These are phyloP conservation scores for Xylaria sp. DNA, from an alignment of 2,329 filamentous ascomycete species.

Conservation along the genomic window DNA sequence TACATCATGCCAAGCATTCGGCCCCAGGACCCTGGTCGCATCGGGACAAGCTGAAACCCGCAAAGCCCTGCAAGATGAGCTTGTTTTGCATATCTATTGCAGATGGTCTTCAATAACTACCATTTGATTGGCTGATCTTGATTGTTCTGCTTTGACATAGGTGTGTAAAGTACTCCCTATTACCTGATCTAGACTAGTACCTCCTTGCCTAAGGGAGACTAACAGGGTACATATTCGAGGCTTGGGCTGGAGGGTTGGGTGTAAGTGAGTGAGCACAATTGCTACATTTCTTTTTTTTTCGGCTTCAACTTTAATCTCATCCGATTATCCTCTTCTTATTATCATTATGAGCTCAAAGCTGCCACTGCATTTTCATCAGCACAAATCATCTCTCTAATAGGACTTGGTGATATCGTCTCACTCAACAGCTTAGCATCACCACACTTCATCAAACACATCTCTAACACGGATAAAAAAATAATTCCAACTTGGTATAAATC, in stretches of 20 bases:
- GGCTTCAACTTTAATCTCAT: slow-evolving; percentile 13
- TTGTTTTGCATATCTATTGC: slow-evolving; percentile 21
- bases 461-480: background rate
- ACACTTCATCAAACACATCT: slow-evolving; percentile 15
- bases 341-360: background rate
- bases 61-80: slow-evolving; percentile 24
- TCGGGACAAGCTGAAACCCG: slow-evolving; percentile 31
- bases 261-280: background rate
- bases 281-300: slow-evolving; percentile 1
- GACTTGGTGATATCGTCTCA: background rate
- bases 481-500: background rate
- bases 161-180: background rate
- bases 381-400: background rate
- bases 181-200: background rate
- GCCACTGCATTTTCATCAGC: background rate
- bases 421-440: background rate
- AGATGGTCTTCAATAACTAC: background rate
- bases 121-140: background rate
- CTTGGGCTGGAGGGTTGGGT: slow-evolving; percentile 3
- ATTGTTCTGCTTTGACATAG: background rate
- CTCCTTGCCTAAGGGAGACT: too few species aligned
- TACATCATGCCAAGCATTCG: slow-evolving; percentile 16
- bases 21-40: background rate
- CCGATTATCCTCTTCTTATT: background rate
- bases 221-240: background rate